Base-by-base conservation (phyloP, 1,139 yeast genomes). In the Sugiyamaella grinbergsii region DNA sequence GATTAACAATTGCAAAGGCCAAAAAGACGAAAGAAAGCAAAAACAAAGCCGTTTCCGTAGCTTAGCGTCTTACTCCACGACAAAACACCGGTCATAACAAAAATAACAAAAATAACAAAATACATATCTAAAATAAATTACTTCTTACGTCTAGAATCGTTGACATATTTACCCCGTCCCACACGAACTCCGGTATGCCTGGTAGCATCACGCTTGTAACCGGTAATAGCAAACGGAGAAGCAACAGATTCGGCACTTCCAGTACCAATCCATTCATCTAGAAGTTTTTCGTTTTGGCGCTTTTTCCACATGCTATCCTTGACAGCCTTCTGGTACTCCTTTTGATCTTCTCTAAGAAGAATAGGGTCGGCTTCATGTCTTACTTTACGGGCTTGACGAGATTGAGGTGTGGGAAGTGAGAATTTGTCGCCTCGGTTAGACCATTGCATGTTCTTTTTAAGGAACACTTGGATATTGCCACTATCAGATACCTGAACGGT, bases 381-480 rank as follows among this genome's bases (percentile, higher is more conserved):
- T 20, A 53, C 54, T 19, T 67, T 63, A 20, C 75, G 62, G 8
- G 71, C 65, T n/a, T 63, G 58, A 38, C 63, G 63, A 52, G 71
- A 62, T 57, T 73, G 76, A 1, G 78, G 78, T 24, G 61, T 67
- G 18, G 89, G 85, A 45, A 93, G 64, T 2, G 94, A 79, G 71
- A 78, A 93, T 53, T 79, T 77, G 62, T 88, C 85, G 48, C 99
- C 99, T 60, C 95, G 78, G 55, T 80, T 87, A 61, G 84, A 84
- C 98, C 98, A 94, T 70, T 88, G 93, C 75, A 93, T 90, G 68
- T 90, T 90, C 54, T 83, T 78, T 73, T 91, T 91, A 62, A 94
- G 75, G 67, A 90, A 96, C n/a, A 97, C 96, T 8, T 86, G 84
- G 41, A 93, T 73, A 58, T 80, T 81, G 42, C 98, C 98, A 1